Base-by-base conservation (phyloP, 768 basidiomycete genomes). In the Nidula microcarpa region DNA sequence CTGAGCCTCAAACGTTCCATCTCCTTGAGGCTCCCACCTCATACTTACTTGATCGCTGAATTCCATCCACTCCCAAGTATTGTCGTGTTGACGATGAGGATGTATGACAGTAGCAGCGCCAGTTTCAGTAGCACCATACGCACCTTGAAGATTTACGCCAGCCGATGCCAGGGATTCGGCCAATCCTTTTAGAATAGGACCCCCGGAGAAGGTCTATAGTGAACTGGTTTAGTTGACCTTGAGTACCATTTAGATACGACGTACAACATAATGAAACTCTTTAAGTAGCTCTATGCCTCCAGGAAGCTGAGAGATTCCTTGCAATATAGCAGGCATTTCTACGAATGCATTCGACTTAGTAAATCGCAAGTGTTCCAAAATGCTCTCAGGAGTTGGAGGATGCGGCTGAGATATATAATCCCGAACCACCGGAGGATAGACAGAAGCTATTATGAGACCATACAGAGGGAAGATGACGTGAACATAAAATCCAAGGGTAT, bases 81-180 rank as follows among this genome's bases (percentile, higher is more conserved):
- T 63, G 4, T 62, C 57, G 13, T 64, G 63, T 4, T 53, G 55
- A 18, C 53, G 51, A 17, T 53, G 52, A 6, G 55, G 56, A 30
- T 58, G 37, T 35, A 52, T 49, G 44, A 62, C 43, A 39, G 53
- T 63, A 8, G 68, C 48, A 0, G 55, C 47, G 8, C 69, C 63
- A 33, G 68, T 62, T 53, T 78, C 76, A 0, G 72, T 79, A 14
- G 51, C 59, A n/a, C 77, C 75, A 47, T 77, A 77, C 0, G 67
- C 43, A 1, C 63, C 50, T 8, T 50, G 33, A 1, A 77, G 39
- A 9, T 61, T 63, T 5, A 77, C 70, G 0, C 77, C 74, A 0
- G 67, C 58, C 4, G 54, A 53, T 6, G 64, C 62, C n/a, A 78
- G 53, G 4, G 50, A 53, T 33, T 76, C 66, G 0, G 75, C 78